These are phyloP conservation scores for Aphanomyces cochlioides DNA, from an alignment of 352 stramenopile species.

Conservation along the genomic window DNA sequence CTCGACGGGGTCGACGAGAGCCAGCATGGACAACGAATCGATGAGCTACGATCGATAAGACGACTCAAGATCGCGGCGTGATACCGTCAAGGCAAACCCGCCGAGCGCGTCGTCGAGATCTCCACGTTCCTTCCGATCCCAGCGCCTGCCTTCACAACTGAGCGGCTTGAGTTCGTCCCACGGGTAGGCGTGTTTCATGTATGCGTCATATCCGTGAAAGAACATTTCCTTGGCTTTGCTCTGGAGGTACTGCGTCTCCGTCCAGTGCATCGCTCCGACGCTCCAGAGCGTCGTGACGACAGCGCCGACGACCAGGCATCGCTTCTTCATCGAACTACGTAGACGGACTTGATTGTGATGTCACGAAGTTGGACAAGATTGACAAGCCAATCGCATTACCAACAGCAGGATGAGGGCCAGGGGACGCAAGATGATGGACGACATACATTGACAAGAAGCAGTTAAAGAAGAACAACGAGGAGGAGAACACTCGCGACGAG, in stretches of 20 bases:
- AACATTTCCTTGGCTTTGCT: constrained; percentile 84
- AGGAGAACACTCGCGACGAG: no score
- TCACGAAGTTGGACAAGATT: neutral
- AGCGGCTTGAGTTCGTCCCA: constrained; percentile 87
- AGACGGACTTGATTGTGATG: neutral
- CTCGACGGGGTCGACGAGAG: constrained; percentile 71
- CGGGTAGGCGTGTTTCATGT: constrained; percentile 83
- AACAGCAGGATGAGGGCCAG: neutral
- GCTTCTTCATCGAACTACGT: neutral
- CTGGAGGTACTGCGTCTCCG: constrained; percentile 59
- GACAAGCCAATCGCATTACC: neutral
- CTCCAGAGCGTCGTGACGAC: neutral
- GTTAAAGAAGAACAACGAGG: no score
- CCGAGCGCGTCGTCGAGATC: constrained; percentile 82
- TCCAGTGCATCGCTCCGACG: constrained; percentile 39
- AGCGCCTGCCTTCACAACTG: constrained; percentile 67
- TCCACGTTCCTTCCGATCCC: constrained; percentile 74
- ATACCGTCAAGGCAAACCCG: constrained; percentile 68
- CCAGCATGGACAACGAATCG: constrained; percentile 87
- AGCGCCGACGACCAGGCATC: neutral
- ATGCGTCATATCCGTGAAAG: constrained; percentile 84
- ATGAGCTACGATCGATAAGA: constrained; percentile 47
- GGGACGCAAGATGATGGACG: neutral
- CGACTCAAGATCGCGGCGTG: constrained; percentile 7
- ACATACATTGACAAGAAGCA: no score